These are phyloP conservation scores for Rutstroemia sp. DNA, from an alignment of 2,329 filamentous ascomycete genomes.

Conservation along the genomic window DNA sequence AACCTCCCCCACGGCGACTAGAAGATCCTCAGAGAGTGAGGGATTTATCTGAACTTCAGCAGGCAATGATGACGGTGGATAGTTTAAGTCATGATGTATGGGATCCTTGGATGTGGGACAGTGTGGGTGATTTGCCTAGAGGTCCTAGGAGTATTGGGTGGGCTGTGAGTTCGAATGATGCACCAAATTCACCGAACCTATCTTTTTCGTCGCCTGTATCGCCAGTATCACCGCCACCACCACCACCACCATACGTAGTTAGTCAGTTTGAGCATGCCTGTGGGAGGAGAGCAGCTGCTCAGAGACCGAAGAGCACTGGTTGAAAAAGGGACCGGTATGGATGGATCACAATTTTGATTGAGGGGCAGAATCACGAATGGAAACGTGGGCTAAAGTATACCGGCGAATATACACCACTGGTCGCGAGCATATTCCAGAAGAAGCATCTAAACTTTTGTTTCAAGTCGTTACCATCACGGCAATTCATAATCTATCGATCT, in stretches of 20 bases:
- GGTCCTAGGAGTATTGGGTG: conserved; percentile 27
- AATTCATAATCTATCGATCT: no score
- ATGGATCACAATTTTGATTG: neutral
- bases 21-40: conserved; percentile 26
- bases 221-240: neutral
- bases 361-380: neutral
- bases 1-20: conserved; percentile 6
- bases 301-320: conserved; percentile 17
- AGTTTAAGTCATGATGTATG: conserved; percentile 23
- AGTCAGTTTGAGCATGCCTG: conserved; percentile 23
- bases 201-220: conserved; percentile 4
- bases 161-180: conserved; percentile 23
- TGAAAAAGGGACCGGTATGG: conserved; percentile 2
- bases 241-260: conserved; percentile 26
- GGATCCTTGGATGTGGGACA: conserved; percentile 24
- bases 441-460: no score
- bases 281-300: neutral
- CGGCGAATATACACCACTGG: no score
- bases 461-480: no score
- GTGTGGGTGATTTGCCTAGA: conserved; percentile 19
- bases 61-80: conserved; percentile 30
- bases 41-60: conserved; percentile 25
- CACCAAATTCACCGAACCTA: neutral
- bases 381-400: neutral
- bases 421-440: no score